Base-by-base conservation (phyloP, 148 eudicot species). In the Limonium bicolor region DNA sequence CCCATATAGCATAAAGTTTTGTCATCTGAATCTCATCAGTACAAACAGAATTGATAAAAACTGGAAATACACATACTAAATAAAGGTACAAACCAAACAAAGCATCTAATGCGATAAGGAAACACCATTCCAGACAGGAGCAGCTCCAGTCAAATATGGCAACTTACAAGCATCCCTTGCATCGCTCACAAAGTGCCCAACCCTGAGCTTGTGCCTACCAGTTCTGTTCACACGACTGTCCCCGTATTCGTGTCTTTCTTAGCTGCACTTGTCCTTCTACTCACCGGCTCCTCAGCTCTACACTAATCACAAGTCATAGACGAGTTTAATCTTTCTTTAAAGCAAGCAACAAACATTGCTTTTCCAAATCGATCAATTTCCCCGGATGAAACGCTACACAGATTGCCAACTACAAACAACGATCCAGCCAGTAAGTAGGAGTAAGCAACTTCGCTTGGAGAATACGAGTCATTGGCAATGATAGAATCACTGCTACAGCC, bases 101-200 rank as follows among this genome's bases (percentile, higher is more conserved):
- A n/a, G n/a, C n/a, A n/a, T n/a, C n/a, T n/a, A n/a, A n/a, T n/a
- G n/a, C n/a, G n/a, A n/a, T n/a, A n/a, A n/a, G n/a, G 97, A 94
- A 5, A 90, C 90, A 24, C 97, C 97, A 58, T 90, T 84, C 66
- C 97, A 90, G 35, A 90, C 88, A 2, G 97, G 97, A 18, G 95
- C 66, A 27, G 95, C 97, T 36, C 97, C 97, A 36, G 75, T 84
- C 58, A 84, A 43, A 51, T 20, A 78, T n/a, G 75, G 70, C 5
- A 90, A 80, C 50, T 45, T 68, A 49, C 93, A 84, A 37, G 82
- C 81, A 50, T 80, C 63, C 27, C 93, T 77, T 34, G 97, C 95
- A 61, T 80, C 63, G 15, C 77, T 67, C 63, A 84, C 77, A 27
- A 84, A 90, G 31, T 76, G 70, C 7, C 87, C 97, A 18, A 82